Evolutionary conservation across 345 rosid genomes (phyloP).

Genomic region (Eucalyptus polyanthemos): DNA sequence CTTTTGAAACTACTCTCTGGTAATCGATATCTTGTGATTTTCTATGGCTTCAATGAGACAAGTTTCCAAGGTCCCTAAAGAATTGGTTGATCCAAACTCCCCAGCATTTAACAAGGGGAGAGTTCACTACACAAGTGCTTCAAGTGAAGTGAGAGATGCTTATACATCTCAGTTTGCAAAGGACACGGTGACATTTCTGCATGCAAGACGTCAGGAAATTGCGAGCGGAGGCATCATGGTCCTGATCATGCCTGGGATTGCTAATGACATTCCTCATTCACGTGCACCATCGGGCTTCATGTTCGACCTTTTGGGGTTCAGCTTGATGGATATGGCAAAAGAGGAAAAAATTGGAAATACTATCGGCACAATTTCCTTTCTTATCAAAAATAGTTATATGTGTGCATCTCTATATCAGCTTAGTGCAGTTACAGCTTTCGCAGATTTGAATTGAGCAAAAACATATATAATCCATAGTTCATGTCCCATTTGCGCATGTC

Average conservation of each 20-base stretch:
- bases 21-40: too few relatives aligned
- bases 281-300: conserved; percentile 7
- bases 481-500: not conserved
- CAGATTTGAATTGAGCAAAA: not conserved
- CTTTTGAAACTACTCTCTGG: too few relatives aligned
- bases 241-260: conserved; percentile 10
- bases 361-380: not conserved
- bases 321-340: conserved; percentile 25
- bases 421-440: not conserved
- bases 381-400: not conserved
- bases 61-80: conserved; percentile 15
- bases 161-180: conserved; percentile 15
- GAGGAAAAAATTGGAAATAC: conserved; percentile 2
- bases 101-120: conserved; percentile 26
- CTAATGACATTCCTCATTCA: conserved; percentile 8
- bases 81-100: conserved; percentile 3
- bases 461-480: not conserved
- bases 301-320: conserved; percentile 3
- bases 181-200: conserved; percentile 15
- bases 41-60: too few relatives aligned
- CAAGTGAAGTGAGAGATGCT: conserved; percentile 7
- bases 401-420: not conserved
- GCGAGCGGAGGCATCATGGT: conserved; percentile 26
- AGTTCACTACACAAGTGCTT: conserved; percentile 22
- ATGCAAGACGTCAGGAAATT: conserved; percentile 23